Evolutionary conservation across 768 basidiomycete genomes (phyloP), one percentile per base, ranked within the genome.

Genomic region (Mycena kentingensis): DNA sequence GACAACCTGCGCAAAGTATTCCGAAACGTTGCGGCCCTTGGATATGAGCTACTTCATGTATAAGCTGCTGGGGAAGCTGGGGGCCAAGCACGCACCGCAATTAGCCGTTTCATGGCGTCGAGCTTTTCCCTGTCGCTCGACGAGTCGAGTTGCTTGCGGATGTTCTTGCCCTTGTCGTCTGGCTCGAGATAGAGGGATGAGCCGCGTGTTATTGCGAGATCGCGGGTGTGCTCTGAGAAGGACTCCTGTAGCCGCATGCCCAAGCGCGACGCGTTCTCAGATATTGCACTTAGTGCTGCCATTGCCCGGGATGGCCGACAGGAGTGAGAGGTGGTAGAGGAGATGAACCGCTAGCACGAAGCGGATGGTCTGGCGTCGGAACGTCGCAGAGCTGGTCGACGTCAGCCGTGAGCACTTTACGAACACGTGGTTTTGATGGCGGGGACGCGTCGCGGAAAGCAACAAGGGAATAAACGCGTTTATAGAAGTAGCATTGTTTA

Each of bases 1-100:
- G 63, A 98, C 94, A 24, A 99, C 97, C 65, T 90, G 90, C 4
- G 97, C 90, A 64, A 98, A 98, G 79, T 93, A 95, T 55, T 87
- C 83, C 22, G 94, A 88, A 58, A 97, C 91, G 60, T 93, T 88
- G 48, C 91, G 86, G 43, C 87, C 87, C 75, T 96, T 95, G 32
- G 91, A 93, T 49, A 96, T 95, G 69, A 96, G 82, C 92, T 94
- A n/a, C 44, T 21, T 43, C 18, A 6, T 45, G 31, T 28, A 15
- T 21, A n/a, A 13, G 29, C 7, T 29, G 21, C 31, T 11, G 24
- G 5, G 18, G 6, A 6, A 31, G 44, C 26, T 39, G 11, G 15
- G 18, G n/a, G n/a, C n/a, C 15, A 21, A 47, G 35, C 19, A 79
- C 89, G 63, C 67, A 97, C 95, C 37, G 94, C 96, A 52, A 98